Percentiles rank a stretch among this genome's conserved stretches.
These are phyloP conservation scores for Capronia epimyces DNA, from an alignment of 2,329 filamentous ascomycete species.

Conservation along the genomic window DNA sequence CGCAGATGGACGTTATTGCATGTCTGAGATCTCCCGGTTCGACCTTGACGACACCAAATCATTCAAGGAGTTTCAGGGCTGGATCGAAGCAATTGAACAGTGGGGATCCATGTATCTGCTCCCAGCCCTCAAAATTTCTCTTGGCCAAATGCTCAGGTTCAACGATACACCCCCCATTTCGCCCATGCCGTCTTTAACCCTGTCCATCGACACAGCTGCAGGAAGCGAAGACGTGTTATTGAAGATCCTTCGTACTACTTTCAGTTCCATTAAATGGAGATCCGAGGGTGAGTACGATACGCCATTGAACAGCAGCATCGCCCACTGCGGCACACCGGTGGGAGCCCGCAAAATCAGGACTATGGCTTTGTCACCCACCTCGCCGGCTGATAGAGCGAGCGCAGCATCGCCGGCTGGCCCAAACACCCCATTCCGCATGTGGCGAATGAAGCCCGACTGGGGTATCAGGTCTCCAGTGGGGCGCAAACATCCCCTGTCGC, in stretches of 20 bases:
- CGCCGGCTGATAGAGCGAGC: conserved; percentile 14
- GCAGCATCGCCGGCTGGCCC: conserved; percentile 2
- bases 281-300: conserved; percentile 24
- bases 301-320: conserved; percentile 26
- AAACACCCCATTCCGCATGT: conserved; percentile 10
- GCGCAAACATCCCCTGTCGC: conserved; percentile 16
- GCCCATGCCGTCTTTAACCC: conserved; percentile 20
- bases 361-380: conserved; percentile 19
- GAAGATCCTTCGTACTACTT: conserved; percentile 20
- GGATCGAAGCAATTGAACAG: conserved; percentile 28
- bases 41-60: conserved; percentile 20
- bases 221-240: conserved; percentile 20
- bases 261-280: conserved; percentile 20
- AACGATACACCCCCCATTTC: conserved; percentile 22
- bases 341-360: conserved; percentile 20
- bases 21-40: conserved; percentile 26
- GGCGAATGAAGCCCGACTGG: conserved; percentile 20
- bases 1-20: conserved; percentile 20
- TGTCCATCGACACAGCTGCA: conserved; percentile 25
- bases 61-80: conserved; percentile 24
- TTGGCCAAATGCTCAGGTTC: conserved; percentile 19
- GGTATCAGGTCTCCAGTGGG: conserved; percentile 11
- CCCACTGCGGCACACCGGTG: conserved; percentile 25
- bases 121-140: conserved; percentile 21
- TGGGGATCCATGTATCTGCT: conserved; percentile 23